Evolutionary conservation across 345 rosid species (phyloP).

Genomic region (Hibiscus trionum): DNA sequence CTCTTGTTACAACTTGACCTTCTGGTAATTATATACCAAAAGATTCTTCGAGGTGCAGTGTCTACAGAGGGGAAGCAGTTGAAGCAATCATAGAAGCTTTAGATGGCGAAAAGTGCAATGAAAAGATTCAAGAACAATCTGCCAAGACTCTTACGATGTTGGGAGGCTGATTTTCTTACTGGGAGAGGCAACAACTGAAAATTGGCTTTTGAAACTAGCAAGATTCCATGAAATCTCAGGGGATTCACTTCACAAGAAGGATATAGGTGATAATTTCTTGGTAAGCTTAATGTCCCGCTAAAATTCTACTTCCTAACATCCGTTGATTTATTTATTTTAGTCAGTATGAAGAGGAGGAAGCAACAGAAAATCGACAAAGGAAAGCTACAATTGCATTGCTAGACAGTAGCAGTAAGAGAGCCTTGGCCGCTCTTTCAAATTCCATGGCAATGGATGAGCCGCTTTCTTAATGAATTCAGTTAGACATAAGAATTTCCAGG

Average conservation of each 20-base stretch:
- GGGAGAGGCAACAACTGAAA: constrained; percentile 27
- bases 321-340: neutral
- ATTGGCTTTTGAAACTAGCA: constrained; percentile 25
- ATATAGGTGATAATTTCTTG: constrained; percentile 16
- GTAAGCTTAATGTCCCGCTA: constrained; percentile 17
- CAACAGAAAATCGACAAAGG: constrained; percentile 37
- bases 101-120: constrained; percentile 25
- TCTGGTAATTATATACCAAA: constrained; percentile 28
- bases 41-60: constrained; percentile 34
- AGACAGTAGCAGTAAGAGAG: constrained; percentile 23
- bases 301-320: neutral
- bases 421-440: constrained; percentile 38
- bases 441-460: constrained; percentile 46
- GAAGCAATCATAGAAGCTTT: constrained; percentile 37
- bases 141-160: constrained; percentile 47
- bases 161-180: constrained; percentile 34
- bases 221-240: constrained; percentile 20
- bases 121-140: constrained; percentile 44
- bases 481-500: constrained; percentile 1
- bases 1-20: constrained; percentile 56
- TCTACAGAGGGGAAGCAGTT: constrained; percentile 56
- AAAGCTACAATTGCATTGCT: constrained; percentile 38
- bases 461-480: constrained; percentile 15
- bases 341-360: constrained; percentile 48
- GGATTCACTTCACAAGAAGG: constrained; percentile 14